Evolutionary conservation across 148 eudicot species (phyloP).

Genomic region (Oxyria digyna): DNA sequence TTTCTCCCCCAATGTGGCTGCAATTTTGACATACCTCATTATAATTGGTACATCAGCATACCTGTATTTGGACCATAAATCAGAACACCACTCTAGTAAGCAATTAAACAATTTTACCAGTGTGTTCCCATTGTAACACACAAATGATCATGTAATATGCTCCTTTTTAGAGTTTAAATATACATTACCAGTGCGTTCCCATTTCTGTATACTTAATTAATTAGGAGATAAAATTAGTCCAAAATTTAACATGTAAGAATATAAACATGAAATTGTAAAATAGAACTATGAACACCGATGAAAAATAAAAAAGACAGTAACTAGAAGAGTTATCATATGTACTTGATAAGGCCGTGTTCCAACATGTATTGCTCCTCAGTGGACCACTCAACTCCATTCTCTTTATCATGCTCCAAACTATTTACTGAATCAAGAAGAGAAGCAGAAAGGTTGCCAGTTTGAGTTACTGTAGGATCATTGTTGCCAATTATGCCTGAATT

Average conservation of each 20-base stretch:
- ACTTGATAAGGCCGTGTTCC: conserved; percentile 80
- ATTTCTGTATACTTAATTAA: background rate
- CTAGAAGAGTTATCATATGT: conserved; percentile 27
- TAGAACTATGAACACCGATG: background rate
- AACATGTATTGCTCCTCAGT: no score
- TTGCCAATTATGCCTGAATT: no score
- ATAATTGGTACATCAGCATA: conserved; percentile 67
- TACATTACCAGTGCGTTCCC: no score
- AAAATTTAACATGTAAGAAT: background rate
- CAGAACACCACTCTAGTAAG: background rate
- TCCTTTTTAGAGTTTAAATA: background rate
- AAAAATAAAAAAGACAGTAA: background rate
- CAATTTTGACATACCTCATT: conserved; percentile 70
- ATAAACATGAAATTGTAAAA: background rate
- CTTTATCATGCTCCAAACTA: no score
- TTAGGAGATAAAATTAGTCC: background rate
- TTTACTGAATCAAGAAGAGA: no score
- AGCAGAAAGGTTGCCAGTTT: no score
- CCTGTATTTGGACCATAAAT: conserved; percentile 23
- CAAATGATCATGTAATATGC: background rate
- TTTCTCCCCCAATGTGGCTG: conserved; percentile 66
- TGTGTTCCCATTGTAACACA: background rate
- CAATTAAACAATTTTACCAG: background rate
- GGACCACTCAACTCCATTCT: no score
- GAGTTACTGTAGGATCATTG: no score